Evolutionary conservation across 1,284 basidiomycete genomes (phyloP), one percentile per base, ranked within the genome.

Genomic region (Trametes sp.): DNA sequence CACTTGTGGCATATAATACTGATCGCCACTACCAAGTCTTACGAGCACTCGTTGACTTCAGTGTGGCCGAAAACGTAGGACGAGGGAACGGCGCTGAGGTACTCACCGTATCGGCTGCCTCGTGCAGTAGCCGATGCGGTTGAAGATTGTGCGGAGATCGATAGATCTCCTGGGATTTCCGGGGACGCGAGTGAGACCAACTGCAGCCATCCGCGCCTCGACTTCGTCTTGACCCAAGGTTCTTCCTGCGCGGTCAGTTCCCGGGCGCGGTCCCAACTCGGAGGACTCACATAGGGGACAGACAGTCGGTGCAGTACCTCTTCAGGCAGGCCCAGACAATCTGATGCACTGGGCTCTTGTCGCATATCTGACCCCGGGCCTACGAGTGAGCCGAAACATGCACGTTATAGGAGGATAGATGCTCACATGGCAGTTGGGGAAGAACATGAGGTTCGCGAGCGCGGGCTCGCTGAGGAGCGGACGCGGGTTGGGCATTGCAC

Each of bases 391-490:
- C 14, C 10, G 14, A 8, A 2, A 3, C 8, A 6, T 9, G 8
- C 19, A 29, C 46, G 19, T 2, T 11, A 5, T 1, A 14, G 21
- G 19, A 9, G 16, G 3, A 9, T 8, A n/a, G n/a, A 6, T 13
- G 23, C 48, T 51, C 6, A 42, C 53, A 19, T 41, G 7, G 29
- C 52, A 54, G 21, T 38, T 19, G 23, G 10, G 21, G 7, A 13
- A 42, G 45, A 75, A 75, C 11, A 62, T 45, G 33, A 76, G 62
- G 28, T 68, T 54, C 1, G 69, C 68, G 51, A 71, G 75, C 50
- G 66, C 62, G 4, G 76, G 72, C 51, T 78, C 76, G 52, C 66
- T 70, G 49, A 77, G 36, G 31, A 41, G 1, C 2, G 42, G 42
- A 23, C 24, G 21, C 10, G 42, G 42, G 13, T 45, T 23, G 6